Evolutionary conservation across 2,329 filamentous ascomycete species (phyloP), one percentile per base, ranked within the genome.

Genomic region (Talaromyces sp.): DNA sequence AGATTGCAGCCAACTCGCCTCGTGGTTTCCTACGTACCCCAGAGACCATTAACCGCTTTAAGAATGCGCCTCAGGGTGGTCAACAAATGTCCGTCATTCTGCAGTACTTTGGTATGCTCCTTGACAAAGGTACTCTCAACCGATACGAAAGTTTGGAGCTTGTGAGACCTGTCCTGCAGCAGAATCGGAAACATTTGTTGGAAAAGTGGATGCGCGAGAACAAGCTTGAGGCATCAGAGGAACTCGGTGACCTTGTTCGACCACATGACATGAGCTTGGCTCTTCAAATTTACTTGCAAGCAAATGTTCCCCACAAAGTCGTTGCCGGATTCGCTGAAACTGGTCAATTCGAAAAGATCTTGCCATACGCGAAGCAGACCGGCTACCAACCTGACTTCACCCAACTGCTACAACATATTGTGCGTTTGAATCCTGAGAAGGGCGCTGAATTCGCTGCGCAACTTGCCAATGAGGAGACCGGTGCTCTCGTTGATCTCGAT

Each of bases 121-220:
- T 99, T 39, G 96, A 99, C 77, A 97, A 99, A 86, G 94, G 95
- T 66, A 87, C 87, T 33, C 83, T 99, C 54, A 99, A 99, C 81
- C 89, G 90, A 75, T 91, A 96, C 70, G 95, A 99, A 80, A 97
- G 93, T 56, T 83, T 99, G 45, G 95, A 99, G 82, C 85, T 99
- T 67, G 93, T 95, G 10, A 89, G 93, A 70, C 95, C 95, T 22
- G 95, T 99, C 22, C 85, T 99, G 65, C 88, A 90, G 64, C 95
- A 99, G 79, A 95, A 93, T 78, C 89, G 95, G 69, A 98, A 97
- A 82, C 92, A 98, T 75, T 83, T 99, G 31, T 86, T 99, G 33
- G 95, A 98, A 81, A 99, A 99, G 81, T 99, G 96, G 96, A 86
- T 98, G 78, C 90, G 90, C 74, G 95, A 98, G 81, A 90, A 92